Evolutionary conservation across 352 stramenopile species (phyloP).

Genomic region (Globisporangium cystogenes): DNA sequence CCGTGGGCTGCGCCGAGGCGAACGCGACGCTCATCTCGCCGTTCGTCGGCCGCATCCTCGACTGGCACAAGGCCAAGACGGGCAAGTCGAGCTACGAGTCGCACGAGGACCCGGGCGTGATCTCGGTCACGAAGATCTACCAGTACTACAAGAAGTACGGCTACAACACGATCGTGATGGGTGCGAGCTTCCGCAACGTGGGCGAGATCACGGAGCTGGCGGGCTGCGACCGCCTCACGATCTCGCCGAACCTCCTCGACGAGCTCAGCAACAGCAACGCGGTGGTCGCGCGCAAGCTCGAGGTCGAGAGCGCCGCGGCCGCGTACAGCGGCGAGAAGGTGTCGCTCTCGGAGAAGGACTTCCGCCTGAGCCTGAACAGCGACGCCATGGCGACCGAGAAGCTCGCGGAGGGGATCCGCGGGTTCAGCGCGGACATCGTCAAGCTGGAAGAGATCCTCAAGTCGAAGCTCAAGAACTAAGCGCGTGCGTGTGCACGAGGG

Average conservation of each 20-base stretch:
- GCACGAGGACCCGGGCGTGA: constrained; percentile 96
- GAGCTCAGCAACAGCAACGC: constrained; percentile 79
- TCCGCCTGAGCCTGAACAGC: constrained; percentile 98
- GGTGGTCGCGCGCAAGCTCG: constrained; percentile 81
- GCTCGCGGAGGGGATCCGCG: constrained; percentile 96
- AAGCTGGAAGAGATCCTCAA: constrained; percentile 99
- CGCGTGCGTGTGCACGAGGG: background rate
- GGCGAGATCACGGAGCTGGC: constrained; percentile 97
- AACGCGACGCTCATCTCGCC: constrained; percentile 95
- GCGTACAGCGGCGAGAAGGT: constrained; percentile 76
- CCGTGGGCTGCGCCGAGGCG: constrained; percentile 93
- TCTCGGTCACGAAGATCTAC: constrained; percentile 97
- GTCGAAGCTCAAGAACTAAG: constrained; percentile 88
- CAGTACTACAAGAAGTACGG: constrained; percentile 99
- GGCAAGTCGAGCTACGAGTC: constrained; percentile 90
- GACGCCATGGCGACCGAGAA: constrained; percentile 98
- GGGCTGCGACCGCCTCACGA: constrained; percentile 97
- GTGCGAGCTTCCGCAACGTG: constrained; percentile 93
- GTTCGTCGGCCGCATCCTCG: constrained; percentile 95
- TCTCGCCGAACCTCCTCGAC: constrained; percentile 94
- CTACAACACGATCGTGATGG: constrained; percentile 96
- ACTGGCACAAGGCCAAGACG: constrained; percentile 96
- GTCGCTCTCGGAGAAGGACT: constrained; percentile 92
- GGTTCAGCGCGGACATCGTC: constrained; percentile 96
- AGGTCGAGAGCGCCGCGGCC: constrained; percentile 57